Evolutionary conservation across 495 filamentous ascomycete genomes (phyloP), one percentile per base, ranked within the genome.

Genomic region (Neurospora hispaniola): DNA sequence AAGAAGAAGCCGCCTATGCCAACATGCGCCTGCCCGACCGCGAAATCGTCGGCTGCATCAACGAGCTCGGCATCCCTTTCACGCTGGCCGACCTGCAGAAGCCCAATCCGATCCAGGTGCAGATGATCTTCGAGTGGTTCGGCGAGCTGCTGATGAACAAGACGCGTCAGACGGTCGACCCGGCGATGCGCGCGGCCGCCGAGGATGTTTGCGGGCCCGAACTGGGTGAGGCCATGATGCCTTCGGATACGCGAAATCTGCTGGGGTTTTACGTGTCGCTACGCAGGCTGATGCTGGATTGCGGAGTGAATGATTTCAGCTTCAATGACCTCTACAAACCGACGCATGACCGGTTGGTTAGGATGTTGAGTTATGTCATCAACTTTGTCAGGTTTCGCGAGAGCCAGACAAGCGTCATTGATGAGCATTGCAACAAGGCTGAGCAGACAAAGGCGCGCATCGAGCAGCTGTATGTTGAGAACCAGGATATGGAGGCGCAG

Each of bases 301-400:
- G 96, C 79, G 93, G 93, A 48, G 92, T 99, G 74, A 89, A 89
- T 73, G 96, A 99, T 80, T 98, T 99, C 78, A 94, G 90, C 18
- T 97, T 98, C 81, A 88, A 88, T 40, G 96, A 99, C 78, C 81
- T 99, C 7, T 92, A 93, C 74, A 93, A 91, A 81, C 96, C 96
- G 35, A 96, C 93, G 14, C 92, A 93, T 78, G 90, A 90, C 71
- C 90, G 96, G 70, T 87, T 99, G 6, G 90, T 93, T 73, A 94
- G 93, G 81, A 94, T 98, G 73, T 94, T 98, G 77, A 95, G 92
- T 39, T 98, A 97, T 79, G 86, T 98, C 70, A 98, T 99, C 82
- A 99, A 99, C 82, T 99, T 99, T 82, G 94, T 97, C 70, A 89
- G 96, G 69, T 99, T 98, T 82, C 92, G 96, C 74, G 94, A 97